Evolutionary conservation across 129 eudicot species (phyloP), one percentile per base, ranked within the genome.

Genomic region (Tanacetum coccineum): DNA sequence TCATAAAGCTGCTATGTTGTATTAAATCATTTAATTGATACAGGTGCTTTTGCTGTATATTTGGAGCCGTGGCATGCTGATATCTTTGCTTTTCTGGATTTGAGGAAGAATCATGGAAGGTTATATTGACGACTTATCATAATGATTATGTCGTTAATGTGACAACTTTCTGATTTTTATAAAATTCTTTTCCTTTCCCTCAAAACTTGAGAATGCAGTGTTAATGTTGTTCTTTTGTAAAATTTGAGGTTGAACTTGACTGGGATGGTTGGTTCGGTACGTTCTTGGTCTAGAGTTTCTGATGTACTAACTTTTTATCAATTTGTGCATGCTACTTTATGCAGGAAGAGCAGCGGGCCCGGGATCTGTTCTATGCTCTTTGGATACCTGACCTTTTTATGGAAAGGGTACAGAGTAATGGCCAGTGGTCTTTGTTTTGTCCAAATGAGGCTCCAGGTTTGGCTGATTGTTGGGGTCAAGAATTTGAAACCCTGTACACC

Each of bases 81-180:
- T 70, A 68, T 89, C 42, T 87, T 81, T 63, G 93, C 84, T 21
- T 94, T 87, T 81, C 81, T 89, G 15, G 97, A 94, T 70, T 66
- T 94, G 81, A 94, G 90, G 78, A 94, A 89, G 67, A 94, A 94
- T 71, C 99, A 89, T 81, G 97, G 99, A 42, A 93, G 84, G 95
- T 96, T 88, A 79, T 9, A 12, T 1, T 22, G 25, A 56, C 8
- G 62, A 20, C 39, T 6, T 30, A 30, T 30, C 6, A 4, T 30
- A 30, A 5, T 30, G 5, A 30, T 30, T 30, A 30, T 30, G 39
- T 30, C 7, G 1, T 30, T 55, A 55, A 4, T 55, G 21, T 18
- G 32, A 55, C 60, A 18, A 53, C 59, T 7, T 1, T 30, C 4
- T 4, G 39, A 30, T 4, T 30, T 30, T 30, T 26, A 30, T 4